phyloP scores from a whole-genome alignment of 192 early-diverging fungal genomes.

The Coemansia sp. region DNA sequence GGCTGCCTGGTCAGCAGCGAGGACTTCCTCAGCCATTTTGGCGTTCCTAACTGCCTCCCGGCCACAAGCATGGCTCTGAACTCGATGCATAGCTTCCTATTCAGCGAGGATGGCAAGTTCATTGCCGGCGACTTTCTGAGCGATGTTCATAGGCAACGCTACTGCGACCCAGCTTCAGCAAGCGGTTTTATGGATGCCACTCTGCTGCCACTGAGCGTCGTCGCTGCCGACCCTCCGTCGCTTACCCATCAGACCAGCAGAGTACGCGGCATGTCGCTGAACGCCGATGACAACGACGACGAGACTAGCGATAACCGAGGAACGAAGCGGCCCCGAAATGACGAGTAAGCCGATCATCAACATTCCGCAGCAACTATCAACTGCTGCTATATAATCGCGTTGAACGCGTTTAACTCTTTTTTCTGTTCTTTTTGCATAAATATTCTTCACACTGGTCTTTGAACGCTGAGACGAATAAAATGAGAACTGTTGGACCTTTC shows the following conservation, averaged over 20 bases:
- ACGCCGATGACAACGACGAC: background rate
- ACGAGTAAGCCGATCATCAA: too few relatives aligned
- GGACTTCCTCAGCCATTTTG: conserved; percentile 1
- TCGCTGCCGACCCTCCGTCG: background rate
- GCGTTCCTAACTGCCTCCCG: background rate
- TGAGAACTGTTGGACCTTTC: background rate
- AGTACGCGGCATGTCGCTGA: background rate
- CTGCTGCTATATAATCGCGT: too few relatives aligned
- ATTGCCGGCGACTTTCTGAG: background rate
- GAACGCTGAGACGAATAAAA: background rate
- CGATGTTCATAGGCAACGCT: background rate
- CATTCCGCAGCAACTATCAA: too few relatives aligned
- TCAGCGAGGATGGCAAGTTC: background rate
- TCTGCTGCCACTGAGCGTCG: background rate
- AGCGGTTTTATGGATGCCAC: background rate
- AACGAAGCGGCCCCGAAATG: background rate
- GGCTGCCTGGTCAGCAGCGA: background rate
- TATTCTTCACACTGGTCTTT: too few relatives aligned
- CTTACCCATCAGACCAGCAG: background rate
- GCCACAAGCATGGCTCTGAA: background rate
- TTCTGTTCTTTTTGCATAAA: too few relatives aligned
- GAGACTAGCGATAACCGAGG: background rate
- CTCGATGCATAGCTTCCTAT: conserved; percentile 7
- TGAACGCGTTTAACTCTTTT: too few relatives aligned
- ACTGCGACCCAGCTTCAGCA: background rate